Conservation (phyloP, 441 rosid genomes). For the Populus hybrid region DNA sequence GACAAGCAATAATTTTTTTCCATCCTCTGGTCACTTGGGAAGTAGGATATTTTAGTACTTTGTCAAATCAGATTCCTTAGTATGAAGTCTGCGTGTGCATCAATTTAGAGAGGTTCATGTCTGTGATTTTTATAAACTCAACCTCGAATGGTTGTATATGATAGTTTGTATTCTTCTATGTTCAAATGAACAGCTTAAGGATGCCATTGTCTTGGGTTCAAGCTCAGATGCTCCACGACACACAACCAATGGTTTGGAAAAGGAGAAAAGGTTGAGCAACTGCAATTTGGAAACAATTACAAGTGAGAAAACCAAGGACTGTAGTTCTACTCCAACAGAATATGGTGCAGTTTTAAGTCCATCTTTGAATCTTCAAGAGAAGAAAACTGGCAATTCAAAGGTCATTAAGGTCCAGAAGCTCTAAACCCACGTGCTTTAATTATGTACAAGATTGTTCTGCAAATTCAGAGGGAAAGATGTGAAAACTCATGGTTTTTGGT, state of each 20-base stretch:
- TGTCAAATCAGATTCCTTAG: background rate
- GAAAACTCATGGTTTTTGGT: conserved; percentile 2
- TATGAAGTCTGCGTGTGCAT: background rate
- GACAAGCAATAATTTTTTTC: background rate
- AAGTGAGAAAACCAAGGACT: conserved; percentile 31
- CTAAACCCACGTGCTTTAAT: conserved; percentile 13
- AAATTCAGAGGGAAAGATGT: background rate
- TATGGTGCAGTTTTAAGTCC: conserved; percentile 14
- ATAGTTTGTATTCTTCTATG: conserved; percentile 10
- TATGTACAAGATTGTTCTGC: conserved; percentile 7
- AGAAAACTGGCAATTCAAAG: conserved; percentile 18
- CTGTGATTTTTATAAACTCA: background rate
- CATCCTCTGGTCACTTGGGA: conserved; percentile 1
- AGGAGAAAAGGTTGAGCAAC: conserved; percentile 20
- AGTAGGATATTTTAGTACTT: background rate
- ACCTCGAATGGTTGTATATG: background rate
- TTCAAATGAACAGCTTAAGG: conserved; percentile 34
- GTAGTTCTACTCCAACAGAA: conserved; percentile 18
- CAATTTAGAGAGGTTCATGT: background rate
- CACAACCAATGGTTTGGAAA: conserved; percentile 16
- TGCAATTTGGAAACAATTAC: conserved; percentile 22
- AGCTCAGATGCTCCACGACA: conserved; percentile 28
- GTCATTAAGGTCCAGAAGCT: conserved; percentile 33
- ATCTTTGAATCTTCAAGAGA: conserved; percentile 34
- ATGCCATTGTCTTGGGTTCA: conserved; percentile 23